Base-by-base conservation (phyloP, 768 basidiomycete genomes). In the Suillus clintonianus region DNA sequence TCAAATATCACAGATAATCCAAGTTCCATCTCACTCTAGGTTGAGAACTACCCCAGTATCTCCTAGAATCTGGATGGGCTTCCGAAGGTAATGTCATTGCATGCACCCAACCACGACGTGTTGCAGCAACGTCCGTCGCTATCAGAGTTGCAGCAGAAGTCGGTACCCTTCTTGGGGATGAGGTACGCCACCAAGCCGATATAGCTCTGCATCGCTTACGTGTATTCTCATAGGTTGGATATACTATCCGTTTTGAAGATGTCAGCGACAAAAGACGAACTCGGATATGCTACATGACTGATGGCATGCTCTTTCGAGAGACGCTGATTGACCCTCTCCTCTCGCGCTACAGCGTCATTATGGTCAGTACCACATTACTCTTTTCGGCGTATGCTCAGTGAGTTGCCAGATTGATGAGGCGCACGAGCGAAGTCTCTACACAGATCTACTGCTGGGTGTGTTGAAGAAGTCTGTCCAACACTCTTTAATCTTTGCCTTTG, bases 301-400 rank as follows among this genome's bases (percentile, higher is more conserved):
- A 99, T 74, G 97, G 97, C 51, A 96, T 99, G 89, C 87, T 99
- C 42, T 98, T 99, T 74, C 87, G 96, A 64, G 96, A 98, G 78
- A 90, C 90, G 27, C 84, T 98, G 70, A 81, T 95, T 42, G 97
- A 99, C 72, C 97, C 97, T 19, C 76, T 98, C 34, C 82, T 99
- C 59, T 94, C 90, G 72, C 88, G 90, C 30, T 98, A 96, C 71
- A 97, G 94, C 70, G 94, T 95, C 11, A 91, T 99, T 65, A 99
- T 99, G 95, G 95, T 91, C 67, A 55, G 82, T 74, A 63, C 5
- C 19, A 30, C 1, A 13, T 24, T 62, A 19, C 43, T 62, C 19
- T 1, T 37, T 27, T 43, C 45, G n/a, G 54, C 59, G 47, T 27
- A 62, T 39, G 15, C 41, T 57, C 39, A 39, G 34, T 41, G 45